Base-by-base conservation (phyloP, 768 basidiomycete genomes). In the Lactarius sp. region DNA sequence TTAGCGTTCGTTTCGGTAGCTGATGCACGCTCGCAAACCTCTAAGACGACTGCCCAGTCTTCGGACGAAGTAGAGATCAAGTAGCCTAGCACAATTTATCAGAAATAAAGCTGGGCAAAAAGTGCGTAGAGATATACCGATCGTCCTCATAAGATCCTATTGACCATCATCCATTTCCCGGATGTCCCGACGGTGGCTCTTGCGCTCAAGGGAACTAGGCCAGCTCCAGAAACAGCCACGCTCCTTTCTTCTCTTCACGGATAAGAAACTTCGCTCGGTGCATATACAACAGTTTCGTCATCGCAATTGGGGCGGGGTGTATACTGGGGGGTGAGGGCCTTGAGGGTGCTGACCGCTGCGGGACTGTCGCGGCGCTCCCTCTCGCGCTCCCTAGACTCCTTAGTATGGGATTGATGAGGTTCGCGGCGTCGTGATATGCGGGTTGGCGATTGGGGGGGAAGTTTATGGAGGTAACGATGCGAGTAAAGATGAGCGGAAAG, bases 11-110 rank as follows among this genome's bases (percentile, higher is more conserved):
- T 71, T 60, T 94, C 90, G 68, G 71, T 88, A 2, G 82, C 73
- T 1, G 89, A 90, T 4, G 90, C 89, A 39, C 90, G 79, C 59
- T 96, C 93, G 69, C 90, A 94, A 14, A 94, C 89, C 59, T 93
- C 91, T 55, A 93, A 78, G 0, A 94, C 88, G 36, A 92, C 80
- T 0, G 81, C 74, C 87, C 90, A 92, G 70, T 92, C 89, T 71
- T 93, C 90, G 3, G 90, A 87, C 0, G 86, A 80, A 0, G 88
- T 90, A 0, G 88, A 88, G 2, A 88, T 87, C 16, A 91, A 77
- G 69, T 82, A 90, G 0, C 87, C 89, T 90, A 52, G 13, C 31
- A 20, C 34, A 34, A 10, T 46, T 37, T 31, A n/a, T 68, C 0
- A 56, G 41, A n/a, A 37, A 56, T 6, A 42, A 41, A 49, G 0